A percentile compares a stretch with the other conserved stretches of the same genome.
Conservation (phyloP, 108 stramenopile species). For the Pseudonitzschia multiseries region DNA sequence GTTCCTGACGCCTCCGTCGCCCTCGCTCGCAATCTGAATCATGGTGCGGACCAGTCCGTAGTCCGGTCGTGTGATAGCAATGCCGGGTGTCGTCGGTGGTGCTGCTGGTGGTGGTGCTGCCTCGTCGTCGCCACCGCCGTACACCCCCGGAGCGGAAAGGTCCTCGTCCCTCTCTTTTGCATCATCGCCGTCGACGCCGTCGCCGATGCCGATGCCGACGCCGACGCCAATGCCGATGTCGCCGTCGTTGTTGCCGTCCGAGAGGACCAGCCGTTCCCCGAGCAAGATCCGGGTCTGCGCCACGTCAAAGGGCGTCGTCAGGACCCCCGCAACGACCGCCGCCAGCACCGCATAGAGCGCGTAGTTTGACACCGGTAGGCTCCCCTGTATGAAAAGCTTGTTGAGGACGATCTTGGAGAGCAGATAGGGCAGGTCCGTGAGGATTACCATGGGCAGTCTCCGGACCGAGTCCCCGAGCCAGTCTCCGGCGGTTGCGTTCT, state of each 20-base stretch:
- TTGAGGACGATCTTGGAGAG: conserved; percentile 66
- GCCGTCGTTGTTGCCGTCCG: conserved; percentile 26
- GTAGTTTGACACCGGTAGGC: conserved; percentile 64
- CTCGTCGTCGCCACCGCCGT: conserved; percentile 38
- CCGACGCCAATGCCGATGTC: too few relatives aligned
- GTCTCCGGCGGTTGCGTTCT: conserved; percentile 37
- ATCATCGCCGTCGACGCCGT: not conserved
- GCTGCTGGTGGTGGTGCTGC: too few relatives aligned
- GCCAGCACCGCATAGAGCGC: conserved; percentile 53
- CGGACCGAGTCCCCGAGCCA: conserved; percentile 68
- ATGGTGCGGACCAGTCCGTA: conserved; percentile 53
- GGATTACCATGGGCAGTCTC: conserved; percentile 57
- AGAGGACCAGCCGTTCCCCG: conserved; percentile 30
- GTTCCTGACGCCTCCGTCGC: conserved; percentile 67
- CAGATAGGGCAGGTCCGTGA: conserved; percentile 68
- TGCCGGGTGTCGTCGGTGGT: not conserved
- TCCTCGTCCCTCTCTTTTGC: too few relatives aligned
- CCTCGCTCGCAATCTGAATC: conserved; percentile 58
- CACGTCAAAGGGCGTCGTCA: conserved; percentile 89
- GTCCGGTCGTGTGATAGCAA: conserved; percentile 3
- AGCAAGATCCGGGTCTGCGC: conserved; percentile 74
- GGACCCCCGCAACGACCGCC: conserved; percentile 63
- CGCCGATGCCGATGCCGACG: not conserved
- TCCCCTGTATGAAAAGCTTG: conserved; percentile 55
- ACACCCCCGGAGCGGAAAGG: conserved; percentile 18